These are phyloP conservation scores for Thalassiosira mediterranea DNA, from an alignment of 352 stramenopile species.

Conservation along the genomic window DNA sequence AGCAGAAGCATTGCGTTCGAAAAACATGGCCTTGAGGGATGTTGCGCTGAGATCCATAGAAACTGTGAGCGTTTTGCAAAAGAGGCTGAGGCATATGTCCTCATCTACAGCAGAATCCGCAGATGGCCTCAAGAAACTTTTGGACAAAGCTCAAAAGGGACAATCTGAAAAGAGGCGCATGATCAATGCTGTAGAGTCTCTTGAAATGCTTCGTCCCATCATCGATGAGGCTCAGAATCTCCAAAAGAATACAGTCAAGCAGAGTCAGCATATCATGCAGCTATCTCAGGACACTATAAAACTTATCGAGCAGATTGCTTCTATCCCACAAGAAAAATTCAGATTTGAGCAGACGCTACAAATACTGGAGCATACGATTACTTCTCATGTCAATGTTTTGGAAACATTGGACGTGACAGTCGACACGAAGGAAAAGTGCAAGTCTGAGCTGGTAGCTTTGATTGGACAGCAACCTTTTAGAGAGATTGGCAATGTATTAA, in stretches of 20 bases:
- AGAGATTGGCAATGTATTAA: conserved; percentile 13
- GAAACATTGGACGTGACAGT: conserved; percentile 18
- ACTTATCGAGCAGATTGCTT: conserved; percentile 22
- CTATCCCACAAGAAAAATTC: conserved; percentile 26
- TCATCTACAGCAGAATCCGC: conserved; percentile 4
- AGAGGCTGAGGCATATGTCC: conserved; percentile 7
- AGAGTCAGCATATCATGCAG: conserved; percentile 17
- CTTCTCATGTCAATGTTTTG: conserved; percentile 14
- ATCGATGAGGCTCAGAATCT: conserved; percentile 30
- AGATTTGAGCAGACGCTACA: conserved; percentile 31
- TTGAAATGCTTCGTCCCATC: conserved; percentile 23
- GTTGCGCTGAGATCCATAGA: conserved; percentile 34
- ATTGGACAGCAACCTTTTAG: conserved; percentile 5
- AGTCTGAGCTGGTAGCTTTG: conserved; percentile 9
- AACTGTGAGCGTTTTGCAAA: conserved; percentile 20
- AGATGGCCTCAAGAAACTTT: conserved; percentile 8
- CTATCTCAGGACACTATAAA: conserved; percentile 8
- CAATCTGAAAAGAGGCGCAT: neutral
- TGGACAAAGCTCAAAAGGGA: neutral
- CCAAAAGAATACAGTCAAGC: conserved; percentile 14
- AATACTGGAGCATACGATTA: conserved; percentile 27
- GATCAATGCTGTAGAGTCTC: neutral
- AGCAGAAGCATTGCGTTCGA: conserved; percentile 4
- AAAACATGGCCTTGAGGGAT: conserved; percentile 28
- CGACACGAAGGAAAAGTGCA: conserved; percentile 17